These are phyloP conservation scores for Colletotrichum sp. DNA, from an alignment of 2,329 filamentous ascomycete species.

Conservation along the genomic window DNA sequence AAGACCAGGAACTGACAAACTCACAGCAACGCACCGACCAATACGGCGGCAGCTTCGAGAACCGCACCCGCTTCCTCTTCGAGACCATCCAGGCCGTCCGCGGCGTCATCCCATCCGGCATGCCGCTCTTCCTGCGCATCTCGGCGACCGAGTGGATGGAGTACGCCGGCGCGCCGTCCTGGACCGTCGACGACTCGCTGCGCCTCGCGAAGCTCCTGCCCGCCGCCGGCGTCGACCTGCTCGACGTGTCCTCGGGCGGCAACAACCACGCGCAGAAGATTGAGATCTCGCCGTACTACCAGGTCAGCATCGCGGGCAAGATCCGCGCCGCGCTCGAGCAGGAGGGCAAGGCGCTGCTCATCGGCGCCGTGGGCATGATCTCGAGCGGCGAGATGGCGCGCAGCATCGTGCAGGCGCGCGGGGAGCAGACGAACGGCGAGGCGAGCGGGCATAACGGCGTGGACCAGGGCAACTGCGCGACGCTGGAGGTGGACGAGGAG, in stretches of 20 bases:
- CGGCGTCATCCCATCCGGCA: slow-evolving; percentile 54
- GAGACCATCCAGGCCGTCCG: slow-evolving; percentile 59
- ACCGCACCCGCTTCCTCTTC: slow-evolving; percentile 65
- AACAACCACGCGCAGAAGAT: slow-evolving; percentile 69
- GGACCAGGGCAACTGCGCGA: slow-evolving; percentile 5
- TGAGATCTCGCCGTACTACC: slow-evolving; percentile 68
- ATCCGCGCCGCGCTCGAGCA: slow-evolving; percentile 70
- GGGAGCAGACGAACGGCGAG: slow-evolving; percentile 32
- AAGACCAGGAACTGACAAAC: background rate
- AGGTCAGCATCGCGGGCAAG: slow-evolving; percentile 73
- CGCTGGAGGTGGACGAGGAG: slow-evolving; percentile 45
- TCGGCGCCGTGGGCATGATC: slow-evolving; percentile 79
- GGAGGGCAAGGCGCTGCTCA: slow-evolving; percentile 58
- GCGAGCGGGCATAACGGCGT: slow-evolving; percentile 33
- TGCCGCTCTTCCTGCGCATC: slow-evolving; percentile 64
- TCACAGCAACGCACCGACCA: slow-evolving; percentile 61
- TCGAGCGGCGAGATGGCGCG: slow-evolving; percentile 72
- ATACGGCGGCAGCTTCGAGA: slow-evolving; percentile 71
- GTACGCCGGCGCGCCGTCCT: slow-evolving; percentile 51
- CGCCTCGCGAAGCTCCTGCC: slow-evolving; percentile 74
- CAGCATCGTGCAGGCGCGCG: slow-evolving; percentile 51
- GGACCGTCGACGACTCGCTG: slow-evolving; percentile 74
- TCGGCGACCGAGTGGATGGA: slow-evolving; percentile 71
- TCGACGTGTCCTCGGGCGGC: slow-evolving; percentile 83
- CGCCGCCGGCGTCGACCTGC: slow-evolving; percentile 76